Evolutionary conservation across 192 early-diverging fungal genomes (phyloP), one percentile per base, ranked within the genome.

Genomic region (Endogone sp.): DNA sequence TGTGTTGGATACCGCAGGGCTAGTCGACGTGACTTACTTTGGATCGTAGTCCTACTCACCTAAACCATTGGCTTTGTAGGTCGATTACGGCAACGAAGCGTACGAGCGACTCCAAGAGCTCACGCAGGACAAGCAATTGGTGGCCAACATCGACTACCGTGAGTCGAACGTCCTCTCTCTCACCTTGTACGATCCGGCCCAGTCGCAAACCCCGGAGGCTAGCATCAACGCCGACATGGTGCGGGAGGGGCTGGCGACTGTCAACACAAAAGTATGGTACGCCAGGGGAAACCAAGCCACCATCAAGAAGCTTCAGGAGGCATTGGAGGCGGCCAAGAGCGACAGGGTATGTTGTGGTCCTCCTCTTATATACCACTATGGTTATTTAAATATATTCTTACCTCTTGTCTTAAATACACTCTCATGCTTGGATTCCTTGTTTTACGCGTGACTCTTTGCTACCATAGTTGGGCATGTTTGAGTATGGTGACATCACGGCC

Each of bases 71-170:
- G 69, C 55, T 21, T 63, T 73, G 26, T 84, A 89, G 11, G 78
- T 76, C 2, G 97, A 98, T 60, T 96, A 93, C 72, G 91, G 87
- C 4, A 56, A 80, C 16, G 95, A 93, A 22, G 88, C 92, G 4
- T 82, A 80, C 62, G 92, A 90, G 22, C 75, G 81, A 6, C 81
- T 97, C 68, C 84, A 88, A 4, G 89, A 91, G 29, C 67, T 92
- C 24, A 84, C 87, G 16, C 80, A 62, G 71, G 81, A 74, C 60
- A 85, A 82, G 27, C 85, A 86, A 71, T 77, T 93, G 25, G 91
- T 93, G 2, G 91, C 89, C 37, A 89, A 89, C 61, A 79, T 93
- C 31, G 92, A 93, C 75, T 84, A 86, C 28, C 82, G 87, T 16
- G 73, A 84, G 21, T 79, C 74, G 63, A 78, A 74, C 29, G 76